Conservation (phyloP, 176 grass and related monocot species). For the Musa beccarii region DNA sequence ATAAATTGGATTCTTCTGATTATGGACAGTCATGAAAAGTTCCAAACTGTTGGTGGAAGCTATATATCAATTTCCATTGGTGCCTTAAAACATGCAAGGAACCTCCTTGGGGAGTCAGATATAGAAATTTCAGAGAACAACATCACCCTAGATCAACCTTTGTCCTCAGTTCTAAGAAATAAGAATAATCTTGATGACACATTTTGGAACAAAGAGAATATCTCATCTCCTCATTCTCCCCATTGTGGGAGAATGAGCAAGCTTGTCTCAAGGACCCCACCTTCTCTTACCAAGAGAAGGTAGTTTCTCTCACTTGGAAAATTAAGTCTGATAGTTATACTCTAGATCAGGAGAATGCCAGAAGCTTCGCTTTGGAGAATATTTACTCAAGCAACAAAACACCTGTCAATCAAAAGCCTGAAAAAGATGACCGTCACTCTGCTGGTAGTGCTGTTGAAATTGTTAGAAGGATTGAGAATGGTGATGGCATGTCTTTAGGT, state of each 20-base stretch:
- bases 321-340: constrained; percentile 16
- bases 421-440: constrained; percentile 32
- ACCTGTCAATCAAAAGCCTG: constrained; percentile 26
- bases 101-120: constrained; percentile 52
- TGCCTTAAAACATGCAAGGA: constrained; percentile 64
- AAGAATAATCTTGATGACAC: constrained; percentile 21
- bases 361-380: not conserved
- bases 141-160: constrained; percentile 11
- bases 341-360: constrained; percentile 8
- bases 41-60: constrained; percentile 55
- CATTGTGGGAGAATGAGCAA: constrained; percentile 4
- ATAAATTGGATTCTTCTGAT: constrained; percentile 23
- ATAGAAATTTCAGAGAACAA: constrained; percentile 27
- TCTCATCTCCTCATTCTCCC: constrained; percentile 12
- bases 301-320: constrained; percentile 18
- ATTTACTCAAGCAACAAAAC: constrained; percentile 5
- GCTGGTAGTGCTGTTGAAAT: not conserved
- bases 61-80: constrained; percentile 55
- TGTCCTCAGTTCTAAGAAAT: constrained; percentile 25
- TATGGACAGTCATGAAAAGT: constrained; percentile 30
- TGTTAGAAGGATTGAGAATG: constrained; percentile 25
- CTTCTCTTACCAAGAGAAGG: constrained; percentile 13
- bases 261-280: constrained; percentile 9
- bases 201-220: constrained; percentile 30
- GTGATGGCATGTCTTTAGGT: constrained; percentile 24